phyloP scores from a whole-genome alignment of 1,139 yeast species.

The Eremothecium coryli region DNA sequence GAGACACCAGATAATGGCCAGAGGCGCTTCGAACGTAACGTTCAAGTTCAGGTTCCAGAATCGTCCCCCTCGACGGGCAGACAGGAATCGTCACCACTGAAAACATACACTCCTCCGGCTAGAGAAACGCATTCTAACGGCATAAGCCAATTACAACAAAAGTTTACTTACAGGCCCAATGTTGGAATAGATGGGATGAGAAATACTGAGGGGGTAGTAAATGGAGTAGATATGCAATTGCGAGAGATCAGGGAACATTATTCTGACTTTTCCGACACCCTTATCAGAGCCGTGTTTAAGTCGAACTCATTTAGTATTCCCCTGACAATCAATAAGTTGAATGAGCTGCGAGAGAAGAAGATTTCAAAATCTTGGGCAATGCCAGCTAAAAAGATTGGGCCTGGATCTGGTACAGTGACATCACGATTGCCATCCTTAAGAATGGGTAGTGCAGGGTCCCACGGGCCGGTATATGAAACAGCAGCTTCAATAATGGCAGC shows the following conservation, averaged over 20 bases:
- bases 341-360: slow-evolving; percentile 26
- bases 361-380: slow-evolving; percentile 22
- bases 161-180: slow-evolving; percentile 23
- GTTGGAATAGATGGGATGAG: slow-evolving; percentile 5
- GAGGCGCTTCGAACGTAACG: slow-evolving; percentile 5
- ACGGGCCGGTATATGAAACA: not conserved
- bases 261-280: slow-evolving; percentile 42
- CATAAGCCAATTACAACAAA: slow-evolving; percentile 18
- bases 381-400: slow-evolving; percentile 9
- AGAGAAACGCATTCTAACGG: slow-evolving; percentile 6
- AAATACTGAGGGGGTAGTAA: slow-evolving; percentile 3
- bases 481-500: slow-evolving; percentile 1
- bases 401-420: too few relatives aligned
- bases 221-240: slow-evolving; percentile 7
- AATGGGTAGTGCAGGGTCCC: not conserved
- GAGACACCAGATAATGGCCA: slow-evolving; percentile 6
- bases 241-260: slow-evolving; percentile 27
- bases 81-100: slow-evolving; percentile 27
- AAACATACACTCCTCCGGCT: slow-evolving; percentile 8
- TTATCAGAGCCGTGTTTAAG: slow-evolving; percentile 53
- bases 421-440: slow-evolving; percentile 7
- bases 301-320: slow-evolving; percentile 50
- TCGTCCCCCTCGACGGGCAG: slow-evolving; percentile 34
- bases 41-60: slow-evolving; percentile 38
- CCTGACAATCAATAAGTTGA: slow-evolving; percentile 44